Percentiles rank a stretch among this genome's conserved stretches.
Conservation (phyloP, 2,329 filamentous ascomycete genomes). For the Nigrospora sphaerica region DNA sequence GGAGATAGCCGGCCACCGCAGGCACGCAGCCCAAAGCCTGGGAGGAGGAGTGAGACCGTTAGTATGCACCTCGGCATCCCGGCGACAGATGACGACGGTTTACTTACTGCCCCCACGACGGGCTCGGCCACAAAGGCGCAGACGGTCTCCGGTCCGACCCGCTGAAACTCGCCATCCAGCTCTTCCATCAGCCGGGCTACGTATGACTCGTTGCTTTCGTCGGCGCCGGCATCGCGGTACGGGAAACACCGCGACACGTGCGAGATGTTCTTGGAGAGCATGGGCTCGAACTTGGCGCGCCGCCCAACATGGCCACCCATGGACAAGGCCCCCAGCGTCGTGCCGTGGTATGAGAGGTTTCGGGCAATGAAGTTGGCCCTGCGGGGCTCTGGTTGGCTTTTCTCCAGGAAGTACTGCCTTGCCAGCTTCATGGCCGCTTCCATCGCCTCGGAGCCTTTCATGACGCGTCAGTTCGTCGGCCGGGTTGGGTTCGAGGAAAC, state of each 20-base stretch:
- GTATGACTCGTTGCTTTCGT: constrained; percentile 52
- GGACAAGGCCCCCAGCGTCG: constrained; percentile 60
- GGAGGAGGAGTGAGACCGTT: not conserved
- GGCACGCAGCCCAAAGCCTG: constrained; percentile 57
- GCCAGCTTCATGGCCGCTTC: constrained; percentile 57
- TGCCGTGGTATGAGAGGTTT: constrained; percentile 64
- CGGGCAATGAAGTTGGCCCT: constrained; percentile 62
- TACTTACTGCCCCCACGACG: constrained; percentile 60
- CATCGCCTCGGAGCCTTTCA: constrained; percentile 52
- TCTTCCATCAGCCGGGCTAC: constrained; percentile 54
- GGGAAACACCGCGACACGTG: constrained; percentile 61
- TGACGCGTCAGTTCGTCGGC: not conserved
- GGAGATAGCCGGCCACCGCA: constrained; percentile 60
- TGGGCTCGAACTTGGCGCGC: constrained; percentile 53
- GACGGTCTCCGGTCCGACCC: constrained; percentile 57
- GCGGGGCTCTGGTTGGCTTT: constrained; percentile 40
- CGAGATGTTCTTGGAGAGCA: constrained; percentile 50
- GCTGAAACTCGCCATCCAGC: constrained; percentile 59
- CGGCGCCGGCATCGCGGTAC: constrained; percentile 47
- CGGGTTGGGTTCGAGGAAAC: not conserved
- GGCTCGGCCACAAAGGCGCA: constrained; percentile 70
- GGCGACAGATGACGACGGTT: too few species aligned
- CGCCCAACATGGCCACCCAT: constrained; percentile 56
- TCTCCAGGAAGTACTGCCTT: constrained; percentile 53
- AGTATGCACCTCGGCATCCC: too few species aligned